These are phyloP conservation scores for Theileria annulata DNA, from an alignment of 169 alveolate genomes.

Conservation along the genomic window DNA sequence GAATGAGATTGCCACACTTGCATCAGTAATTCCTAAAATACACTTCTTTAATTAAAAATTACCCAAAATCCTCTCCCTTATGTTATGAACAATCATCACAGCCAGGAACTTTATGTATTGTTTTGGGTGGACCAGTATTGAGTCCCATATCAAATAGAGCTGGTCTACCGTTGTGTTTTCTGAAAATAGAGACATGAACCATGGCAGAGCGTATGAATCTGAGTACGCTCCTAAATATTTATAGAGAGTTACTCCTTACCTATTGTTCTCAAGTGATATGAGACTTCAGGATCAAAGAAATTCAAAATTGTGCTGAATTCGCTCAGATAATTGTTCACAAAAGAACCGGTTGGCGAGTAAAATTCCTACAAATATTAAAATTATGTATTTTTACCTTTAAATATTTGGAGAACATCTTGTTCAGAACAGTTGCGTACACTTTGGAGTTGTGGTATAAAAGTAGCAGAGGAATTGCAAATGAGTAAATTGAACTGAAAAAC, in stretches of 20 bases:
- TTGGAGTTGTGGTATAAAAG: slow-evolving; percentile 41
- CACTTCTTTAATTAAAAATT: neutral
- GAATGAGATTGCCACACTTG: slow-evolving; percentile 46
- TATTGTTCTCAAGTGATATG: slow-evolving; percentile 42
- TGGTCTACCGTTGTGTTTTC: slow-evolving; percentile 33
- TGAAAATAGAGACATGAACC: slow-evolving; percentile 67
- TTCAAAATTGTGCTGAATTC: slow-evolving; percentile 59
- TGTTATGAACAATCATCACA: slow-evolving; percentile 32
- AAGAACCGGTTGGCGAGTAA: slow-evolving; percentile 53
- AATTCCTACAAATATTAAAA: slow-evolving; percentile 12
- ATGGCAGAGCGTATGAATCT: slow-evolving; percentile 54
- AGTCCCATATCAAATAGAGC: slow-evolving; percentile 46
- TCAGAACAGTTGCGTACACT: slow-evolving; percentile 16
- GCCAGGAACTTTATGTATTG: slow-evolving; percentile 55
- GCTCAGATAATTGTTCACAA: slow-evolving; percentile 42
- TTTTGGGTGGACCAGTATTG: slow-evolving; percentile 38
- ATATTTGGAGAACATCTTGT: slow-evolving; percentile 33
- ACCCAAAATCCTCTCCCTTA: slow-evolving; percentile 38
- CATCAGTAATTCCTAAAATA: slow-evolving; percentile 8
- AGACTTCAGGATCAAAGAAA: slow-evolving; percentile 56
- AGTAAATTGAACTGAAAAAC: slow-evolving; percentile 35
- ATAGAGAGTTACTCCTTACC: neutral
- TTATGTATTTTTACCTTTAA: slow-evolving; percentile 20
- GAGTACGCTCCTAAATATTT: slow-evolving; percentile 43
- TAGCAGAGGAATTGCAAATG: slow-evolving; percentile 29